Evolutionary conservation across 129 eudicot genomes (phyloP), one percentile per base, ranked within the genome.

Genomic region (Ambrosia trifida): DNA sequence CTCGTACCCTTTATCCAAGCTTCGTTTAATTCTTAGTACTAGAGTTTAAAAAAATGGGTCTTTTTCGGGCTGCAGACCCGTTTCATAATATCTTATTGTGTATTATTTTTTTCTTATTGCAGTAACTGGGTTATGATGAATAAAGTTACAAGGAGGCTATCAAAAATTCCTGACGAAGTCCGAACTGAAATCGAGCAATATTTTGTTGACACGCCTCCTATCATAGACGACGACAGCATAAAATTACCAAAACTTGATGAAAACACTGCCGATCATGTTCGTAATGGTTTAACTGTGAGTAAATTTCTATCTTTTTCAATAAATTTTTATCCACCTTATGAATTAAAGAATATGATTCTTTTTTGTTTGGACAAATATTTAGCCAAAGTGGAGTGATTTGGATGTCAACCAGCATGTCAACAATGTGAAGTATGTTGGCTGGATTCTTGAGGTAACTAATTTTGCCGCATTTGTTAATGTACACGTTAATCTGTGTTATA

Each of bases 361-460:
- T 56, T 41, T 14, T 18, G 60, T 57, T 17, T 79, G 8, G 11
- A 69, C 30, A 47, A 60, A 60, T 57, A 71, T 77, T 57, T 33
- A 75, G 99, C 97, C 99, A 53, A 84, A 85, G 75, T 94, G 97
- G 97, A 90, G 90, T 64, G 99, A 94, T 77, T 60, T 94, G 73
- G 99, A 94, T 85, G 93, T 94, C 53, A 94, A 94, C 63, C 97
- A 84, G 84, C 99, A 94, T 81, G 99, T 94, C 69, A 94, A 94
- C 83, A 94, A 94, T 79, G 97, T 94, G 64, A 94, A 94, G 69
- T 94, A 94, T 66, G 83, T 94, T 80, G 96, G 96, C 64, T 94
- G 99, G 99, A 80, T 94, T 52, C 94, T 94, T 67, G 99, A 95
- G 97, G 99, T 88, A 53, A 41, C 20, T 60, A 36, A 3, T 7